A percentile compares a stretch with the other conserved stretches of the same genome.
These are phyloP conservation scores for Hypholoma fasciculare DNA, from an alignment of 768 basidiomycete species.

Conservation along the genomic window DNA sequence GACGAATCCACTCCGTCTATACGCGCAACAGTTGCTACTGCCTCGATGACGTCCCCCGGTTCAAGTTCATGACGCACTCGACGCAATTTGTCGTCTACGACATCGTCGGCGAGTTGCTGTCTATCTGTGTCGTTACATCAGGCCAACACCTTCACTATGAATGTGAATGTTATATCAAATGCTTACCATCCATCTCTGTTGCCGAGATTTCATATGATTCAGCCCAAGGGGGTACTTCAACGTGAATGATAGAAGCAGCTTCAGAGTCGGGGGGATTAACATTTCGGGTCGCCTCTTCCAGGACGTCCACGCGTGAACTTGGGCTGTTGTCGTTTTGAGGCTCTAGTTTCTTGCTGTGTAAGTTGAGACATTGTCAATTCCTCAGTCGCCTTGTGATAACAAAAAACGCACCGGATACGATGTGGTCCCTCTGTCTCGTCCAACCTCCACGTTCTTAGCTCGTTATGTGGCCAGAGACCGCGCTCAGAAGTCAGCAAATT, in stretches of 20 bases:
- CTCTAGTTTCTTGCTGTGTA: conserved; percentile 78
- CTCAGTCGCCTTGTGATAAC: not conserved
- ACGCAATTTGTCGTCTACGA: conserved; percentile 86
- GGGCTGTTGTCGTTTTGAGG: conserved; percentile 51
- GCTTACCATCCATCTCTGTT: conserved; percentile 59
- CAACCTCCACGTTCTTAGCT: conserved; percentile 64
- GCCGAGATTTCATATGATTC: conserved; percentile 70
- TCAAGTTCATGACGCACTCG: conserved; percentile 85
- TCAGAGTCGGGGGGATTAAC: conserved; percentile 55
- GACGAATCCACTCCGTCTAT: conserved; percentile 91
- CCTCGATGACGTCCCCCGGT: conserved; percentile 88
- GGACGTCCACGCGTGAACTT: conserved; percentile 46
- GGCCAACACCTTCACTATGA: not conserved
- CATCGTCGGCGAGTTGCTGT: conserved; percentile 68
- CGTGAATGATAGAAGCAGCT: conserved; percentile 45
- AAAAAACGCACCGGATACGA: conserved; percentile 65
- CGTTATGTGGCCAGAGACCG: conserved; percentile 75
- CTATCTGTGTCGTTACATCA: conserved; percentile 33
- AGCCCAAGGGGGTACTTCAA: conserved; percentile 73
- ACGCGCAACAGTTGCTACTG: conserved; percentile 81
- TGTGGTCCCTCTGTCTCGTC: conserved; percentile 94
- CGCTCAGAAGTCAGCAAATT: conserved; percentile 69
- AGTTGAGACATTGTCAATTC: not conserved
- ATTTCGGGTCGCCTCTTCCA: conserved; percentile 44
- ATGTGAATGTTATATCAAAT: not conserved